Evolutionary conservation across 2,329 filamentous ascomycete species (phyloP), one percentile per base, ranked within the genome.

Genomic region (Nothomitra cinnamomea): DNA sequence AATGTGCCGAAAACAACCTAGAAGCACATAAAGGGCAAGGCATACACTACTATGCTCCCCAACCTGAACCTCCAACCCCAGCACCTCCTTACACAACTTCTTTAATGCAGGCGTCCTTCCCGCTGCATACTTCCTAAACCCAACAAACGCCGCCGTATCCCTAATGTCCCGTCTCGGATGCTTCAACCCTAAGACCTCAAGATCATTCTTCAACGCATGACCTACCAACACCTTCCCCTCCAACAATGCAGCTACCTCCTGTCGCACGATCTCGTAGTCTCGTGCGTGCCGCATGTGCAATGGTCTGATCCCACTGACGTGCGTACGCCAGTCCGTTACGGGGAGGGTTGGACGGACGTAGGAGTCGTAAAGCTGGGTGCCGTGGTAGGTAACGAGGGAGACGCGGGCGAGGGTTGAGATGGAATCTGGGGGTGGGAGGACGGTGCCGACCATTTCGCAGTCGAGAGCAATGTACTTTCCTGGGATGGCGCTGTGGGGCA

Each of bases 361-460:
- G 12, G 86, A 90, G 70, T 98, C 92, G 74, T 96, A 95, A 47
- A 98, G 72, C 66, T 95, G 87, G 25, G 84, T 78, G 17, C 89
- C 89, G 64, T 95, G 87, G 67, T 89, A 98, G 67, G 96, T 94
- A 60, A 95, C 89, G 15, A 94, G 72, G 63, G 86, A 94, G 54
- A 90, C 87, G 48, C 92, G 79, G 1, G 92, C 92, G 45, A 98
- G 77, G 36, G 87, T 88, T 63, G 81, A 77, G 58, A 82, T 74
- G 21, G 79, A 77, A 51, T 79, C 79, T 2, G 78, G 71, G 40
- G 69, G 65, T 4, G 78, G 67, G 2, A 69, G 70, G 1, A 78
- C 77, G 0, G 94, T 79, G 49, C 90, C 92, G 24, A 98, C 92
- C 92, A 98, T 98, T 70, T 98, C 92, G 67, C 92, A 98, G 70